Percentiles rank a stretch among this genome's conserved stretches.
Conservation (phyloP, 345 rosid genomes). For the Excoecaria cochinchinensis region DNA sequence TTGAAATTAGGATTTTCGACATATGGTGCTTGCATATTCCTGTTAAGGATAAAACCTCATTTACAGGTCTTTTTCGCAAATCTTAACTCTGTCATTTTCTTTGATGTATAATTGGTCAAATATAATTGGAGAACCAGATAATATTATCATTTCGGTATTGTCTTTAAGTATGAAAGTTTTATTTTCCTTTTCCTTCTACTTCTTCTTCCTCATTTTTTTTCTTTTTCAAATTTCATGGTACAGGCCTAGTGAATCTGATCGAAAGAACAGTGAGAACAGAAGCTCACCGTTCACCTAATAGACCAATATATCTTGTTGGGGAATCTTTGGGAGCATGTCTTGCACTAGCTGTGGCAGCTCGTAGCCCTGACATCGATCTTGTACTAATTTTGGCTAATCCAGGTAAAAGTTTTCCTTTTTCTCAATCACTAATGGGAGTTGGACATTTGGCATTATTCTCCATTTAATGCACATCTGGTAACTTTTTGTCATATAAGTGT, state of each 20-base stretch:
- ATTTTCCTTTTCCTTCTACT: not conserved
- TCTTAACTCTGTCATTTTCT: not conserved
- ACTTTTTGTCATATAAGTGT: not conserved
- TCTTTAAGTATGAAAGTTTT: not conserved
- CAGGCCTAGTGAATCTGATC: constrained; percentile 54
- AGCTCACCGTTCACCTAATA: constrained; percentile 33
- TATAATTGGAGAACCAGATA: not conserved
- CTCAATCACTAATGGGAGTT: not conserved
- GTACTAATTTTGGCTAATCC: constrained; percentile 61
- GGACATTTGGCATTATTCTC: not conserved
- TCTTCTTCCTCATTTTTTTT: not conserved
- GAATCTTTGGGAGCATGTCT: constrained; percentile 64
- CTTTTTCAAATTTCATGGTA: not conserved
- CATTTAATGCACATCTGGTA: not conserved
- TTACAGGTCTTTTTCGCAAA: constrained; percentile 36
- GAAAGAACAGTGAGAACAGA: constrained; percentile 50
- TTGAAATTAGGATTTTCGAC: constrained; percentile 53
- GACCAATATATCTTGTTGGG: constrained; percentile 63
- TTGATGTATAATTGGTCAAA: not conserved
- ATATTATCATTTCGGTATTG: not conserved
- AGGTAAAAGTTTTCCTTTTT: constrained; percentile 33
- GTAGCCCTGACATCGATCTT: constrained; percentile 55
- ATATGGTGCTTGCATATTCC: constrained; percentile 75
- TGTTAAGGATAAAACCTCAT: constrained; percentile 52
- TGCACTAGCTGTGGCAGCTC: constrained; percentile 60